Percentiles rank a stretch among this genome's conserved stretches.
Conservation (phyloP, 768 basidiomycete genomes). For the Pleurotus salmoneostramineus region DNA sequence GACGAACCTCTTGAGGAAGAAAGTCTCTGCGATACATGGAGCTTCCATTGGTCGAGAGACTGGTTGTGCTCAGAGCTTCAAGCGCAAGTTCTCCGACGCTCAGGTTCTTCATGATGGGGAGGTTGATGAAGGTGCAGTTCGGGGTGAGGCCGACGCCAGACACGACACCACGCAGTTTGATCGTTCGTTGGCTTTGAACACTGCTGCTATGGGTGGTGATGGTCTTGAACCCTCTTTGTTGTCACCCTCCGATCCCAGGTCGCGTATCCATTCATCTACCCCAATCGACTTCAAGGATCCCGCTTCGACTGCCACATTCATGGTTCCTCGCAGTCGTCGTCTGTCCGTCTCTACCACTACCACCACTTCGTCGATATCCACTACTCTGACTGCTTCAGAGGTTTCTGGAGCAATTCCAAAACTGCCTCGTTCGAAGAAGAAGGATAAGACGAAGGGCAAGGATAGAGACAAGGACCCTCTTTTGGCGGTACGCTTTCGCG, state of each 20-base stretch:
- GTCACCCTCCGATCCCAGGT: not conserved
- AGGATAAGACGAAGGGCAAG: not conserved
- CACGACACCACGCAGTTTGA: not conserved
- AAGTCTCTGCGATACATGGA: slow-evolving; percentile 12
- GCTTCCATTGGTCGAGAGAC: not conserved
- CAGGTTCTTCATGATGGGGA: not conserved
- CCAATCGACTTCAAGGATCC: not conserved
- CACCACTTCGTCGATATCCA: not conserved
- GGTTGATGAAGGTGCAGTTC: not conserved
- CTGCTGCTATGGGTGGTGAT: not conserved
- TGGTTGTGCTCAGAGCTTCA: not conserved
- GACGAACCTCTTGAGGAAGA: slow-evolving; percentile 19
- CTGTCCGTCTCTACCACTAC: not conserved
- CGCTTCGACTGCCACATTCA: not conserved
- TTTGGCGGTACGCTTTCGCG: too few species aligned
- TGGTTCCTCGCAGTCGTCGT: not conserved
- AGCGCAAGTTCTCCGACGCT: slow-evolving; percentile 6
- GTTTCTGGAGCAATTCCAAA: not conserved
- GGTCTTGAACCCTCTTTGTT: not conserved
- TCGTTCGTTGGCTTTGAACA: not conserved
- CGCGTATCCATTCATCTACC: not conserved
- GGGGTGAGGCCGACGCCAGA: not conserved
- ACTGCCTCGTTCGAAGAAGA: not conserved
- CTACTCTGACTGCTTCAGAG: not conserved
- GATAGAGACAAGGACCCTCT: too few species aligned